phyloP scores from a whole-genome alignment of 768 basidiomycete species.

The Lactifluus hygrophoroides region DNA sequence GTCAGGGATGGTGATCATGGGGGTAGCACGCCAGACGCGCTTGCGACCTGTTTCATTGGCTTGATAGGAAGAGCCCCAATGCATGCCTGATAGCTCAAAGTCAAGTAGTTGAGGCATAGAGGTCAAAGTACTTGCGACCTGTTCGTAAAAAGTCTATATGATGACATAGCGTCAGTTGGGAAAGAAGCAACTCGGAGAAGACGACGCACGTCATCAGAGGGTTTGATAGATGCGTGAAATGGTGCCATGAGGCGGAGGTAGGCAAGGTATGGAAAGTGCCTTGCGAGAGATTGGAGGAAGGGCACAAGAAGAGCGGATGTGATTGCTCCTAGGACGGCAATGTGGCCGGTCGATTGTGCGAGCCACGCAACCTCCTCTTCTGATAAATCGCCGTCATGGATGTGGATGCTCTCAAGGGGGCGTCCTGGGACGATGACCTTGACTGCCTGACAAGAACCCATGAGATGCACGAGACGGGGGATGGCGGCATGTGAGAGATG shows the following conservation, averaged over 20 bases:
- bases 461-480: slow-evolving; percentile 45
- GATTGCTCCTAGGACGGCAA: slow-evolving; percentile 50
- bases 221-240: slow-evolving; percentile 26
- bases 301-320: slow-evolving; percentile 49
- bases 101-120: slow-evolving; percentile 51
- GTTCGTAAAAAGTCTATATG: slow-evolving; percentile 50
- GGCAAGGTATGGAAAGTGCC: slow-evolving; percentile 48
- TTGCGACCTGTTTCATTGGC: slow-evolving; percentile 10
- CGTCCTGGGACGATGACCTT: slow-evolving; percentile 52
- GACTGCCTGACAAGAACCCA: slow-evolving; percentile 51
- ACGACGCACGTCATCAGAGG: slow-evolving; percentile 28
- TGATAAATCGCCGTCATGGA: slow-evolving; percentile 51
- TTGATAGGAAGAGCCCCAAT: slow-evolving; percentile 38
- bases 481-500: slow-evolving; percentile 30
- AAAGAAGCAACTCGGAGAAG: neutral
- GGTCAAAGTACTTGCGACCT: slow-evolving; percentile 49
- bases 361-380: slow-evolving; percentile 48
- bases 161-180: slow-evolving; percentile 5
- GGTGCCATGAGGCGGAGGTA: slow-evolving; percentile 57
- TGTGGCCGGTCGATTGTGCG: slow-evolving; percentile 39
- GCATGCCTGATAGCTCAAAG: slow-evolving; percentile 70
- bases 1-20: slow-evolving; percentile 8
- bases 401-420: slow-evolving; percentile 54
- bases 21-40: slow-evolving; percentile 19
- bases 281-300: slow-evolving; percentile 49